Base-by-base conservation (phyloP, 2,329 filamentous ascomycete genomes). In the Claviceps africana region DNA sequence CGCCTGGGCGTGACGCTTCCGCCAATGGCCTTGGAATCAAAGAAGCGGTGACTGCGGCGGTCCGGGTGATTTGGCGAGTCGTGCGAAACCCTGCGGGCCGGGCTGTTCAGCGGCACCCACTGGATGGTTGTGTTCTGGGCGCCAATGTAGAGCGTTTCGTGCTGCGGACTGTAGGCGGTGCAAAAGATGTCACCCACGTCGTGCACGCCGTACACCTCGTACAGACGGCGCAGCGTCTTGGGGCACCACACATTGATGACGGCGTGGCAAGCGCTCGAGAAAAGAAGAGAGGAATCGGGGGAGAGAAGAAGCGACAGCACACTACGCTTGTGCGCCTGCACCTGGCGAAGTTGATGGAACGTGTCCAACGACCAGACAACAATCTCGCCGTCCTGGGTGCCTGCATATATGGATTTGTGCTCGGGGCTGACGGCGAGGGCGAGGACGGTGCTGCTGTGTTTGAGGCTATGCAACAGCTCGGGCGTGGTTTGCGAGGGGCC, bases 131-230 rank as follows among this genome's bases (percentile, higher is more conserved):
- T 93, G 63, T 97, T 96, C 64, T 97, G 93, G 0, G 89, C 88
- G 53, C 93, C 93, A 44, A 95, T 79, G 65, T 95, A 97, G 4
- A 95, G 77, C 0, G 86, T 95, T 58, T 91, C 79, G 60, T 88
- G 75, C 58, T 82, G 77, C 7, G 81, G 72, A 4, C 89, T 95
- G 67, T 95, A 96, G 1, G 85, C 85, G n/a, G 95, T 83, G 59
- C 88, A 95, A 66, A 97, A 97, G 54, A 98, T 82, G 70, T 98
- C 93, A 54, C 93, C 93, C 42, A 95, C 86, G 60, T 97, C 93
- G 67, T 95, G 91, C 48, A 84, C 85, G 56, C 89, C 94, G 72
- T 95, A 95, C 56, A 97, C 86, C 56, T 93, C 88, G 70, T 90
- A 93, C 1, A 93, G 75, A 30, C 86, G 82, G 52, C 77, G 78